Percentiles rank a stretch among this genome's conserved stretches.
phyloP scores from a whole-genome alignment of 805 yeast species.

The Candida jianshihensis region DNA sequence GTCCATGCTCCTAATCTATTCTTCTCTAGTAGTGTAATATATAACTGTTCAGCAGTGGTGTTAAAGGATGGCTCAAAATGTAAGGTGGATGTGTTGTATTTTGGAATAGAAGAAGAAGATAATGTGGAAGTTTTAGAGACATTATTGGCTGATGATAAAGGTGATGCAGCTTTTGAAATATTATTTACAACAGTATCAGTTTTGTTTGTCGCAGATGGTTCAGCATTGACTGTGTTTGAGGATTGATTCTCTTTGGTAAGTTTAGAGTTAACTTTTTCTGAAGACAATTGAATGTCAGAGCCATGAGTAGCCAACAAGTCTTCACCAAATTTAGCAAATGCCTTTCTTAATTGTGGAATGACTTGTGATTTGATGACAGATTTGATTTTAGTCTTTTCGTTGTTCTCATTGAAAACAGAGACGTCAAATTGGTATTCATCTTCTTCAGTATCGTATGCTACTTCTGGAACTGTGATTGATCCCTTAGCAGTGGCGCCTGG shows the following conservation, averaged over 20 bases:
- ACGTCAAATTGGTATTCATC: conserved; percentile 85
- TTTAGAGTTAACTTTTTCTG: conserved; percentile 51
- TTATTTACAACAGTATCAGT: conserved; percentile 2
- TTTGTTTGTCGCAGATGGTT: neutral
- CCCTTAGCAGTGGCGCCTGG: conserved; percentile 50
- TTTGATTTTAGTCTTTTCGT: conserved; percentile 49
- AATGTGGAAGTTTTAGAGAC: conserved; percentile 9
- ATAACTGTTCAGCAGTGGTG: conserved; percentile 83
- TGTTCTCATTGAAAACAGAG: conserved; percentile 48
- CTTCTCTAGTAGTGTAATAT: conserved; percentile 67
- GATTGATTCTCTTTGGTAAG: conserved; percentile 46
- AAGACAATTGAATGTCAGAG: conserved; percentile 80
- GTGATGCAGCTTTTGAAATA: conserved; percentile 6
- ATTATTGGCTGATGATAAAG: too few relatives aligned
- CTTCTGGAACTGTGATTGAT: conserved; percentile 77
- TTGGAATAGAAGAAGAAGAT: conserved; percentile 34
- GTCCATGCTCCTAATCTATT: conserved; percentile 88
- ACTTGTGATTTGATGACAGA: conserved; percentile 40
- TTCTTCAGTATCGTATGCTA: conserved; percentile 84
- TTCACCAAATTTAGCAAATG: conserved; percentile 60
- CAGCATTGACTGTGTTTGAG: conserved; percentile 5
- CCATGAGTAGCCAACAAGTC: conserved; percentile 75
- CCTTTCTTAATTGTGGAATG: conserved; percentile 61
- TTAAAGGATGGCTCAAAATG: conserved; percentile 75
- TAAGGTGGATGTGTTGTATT: conserved; percentile 75